A percentile compares a stretch with the other conserved stretches of the same genome.
These are phyloP conservation scores for Triglochin maritima DNA, from an alignment of 106 monocot genomes.

Conservation along the genomic window DNA sequence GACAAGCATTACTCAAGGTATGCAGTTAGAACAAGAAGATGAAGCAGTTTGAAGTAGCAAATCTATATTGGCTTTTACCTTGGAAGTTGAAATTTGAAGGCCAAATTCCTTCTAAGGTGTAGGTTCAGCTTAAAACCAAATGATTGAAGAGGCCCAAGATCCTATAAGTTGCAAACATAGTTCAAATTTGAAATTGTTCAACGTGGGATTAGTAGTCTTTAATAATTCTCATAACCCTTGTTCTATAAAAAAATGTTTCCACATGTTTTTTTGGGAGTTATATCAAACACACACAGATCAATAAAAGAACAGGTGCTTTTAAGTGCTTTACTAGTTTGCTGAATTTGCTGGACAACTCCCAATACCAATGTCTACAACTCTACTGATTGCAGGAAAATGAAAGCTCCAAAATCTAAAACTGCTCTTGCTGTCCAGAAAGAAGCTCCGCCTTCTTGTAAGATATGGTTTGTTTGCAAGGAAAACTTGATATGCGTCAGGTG, in stretches of 20 bases:
- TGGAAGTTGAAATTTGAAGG: background rate
- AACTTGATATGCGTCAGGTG: constrained; percentile 42
- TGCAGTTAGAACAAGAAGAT: background rate
- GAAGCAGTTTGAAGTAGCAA: background rate
- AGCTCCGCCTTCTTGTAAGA: constrained; percentile 37
- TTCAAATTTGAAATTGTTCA: no score
- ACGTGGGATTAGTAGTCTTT: no score
- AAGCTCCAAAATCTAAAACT: constrained; percentile 33
- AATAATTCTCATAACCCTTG: no score
- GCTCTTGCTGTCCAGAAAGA: constrained; percentile 32
- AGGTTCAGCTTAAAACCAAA: no score
- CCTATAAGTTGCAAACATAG: no score
- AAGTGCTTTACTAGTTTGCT: background rate
- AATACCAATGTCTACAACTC: no score
- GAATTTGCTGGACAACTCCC: no score
- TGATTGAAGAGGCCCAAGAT: no score
- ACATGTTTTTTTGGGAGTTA: no score
- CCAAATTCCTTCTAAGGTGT: background rate
- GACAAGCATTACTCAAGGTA: constrained; percentile 17
- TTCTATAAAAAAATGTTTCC: no score
- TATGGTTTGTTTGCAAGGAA: constrained; percentile 49
- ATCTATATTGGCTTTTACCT: background rate
- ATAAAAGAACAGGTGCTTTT: no score
- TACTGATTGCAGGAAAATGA: constrained; percentile 31
- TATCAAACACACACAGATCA: no score